phyloP scores from a whole-genome alignment of 2,329 filamentous ascomycete genomes.

The Helotiales sp. region DNA sequence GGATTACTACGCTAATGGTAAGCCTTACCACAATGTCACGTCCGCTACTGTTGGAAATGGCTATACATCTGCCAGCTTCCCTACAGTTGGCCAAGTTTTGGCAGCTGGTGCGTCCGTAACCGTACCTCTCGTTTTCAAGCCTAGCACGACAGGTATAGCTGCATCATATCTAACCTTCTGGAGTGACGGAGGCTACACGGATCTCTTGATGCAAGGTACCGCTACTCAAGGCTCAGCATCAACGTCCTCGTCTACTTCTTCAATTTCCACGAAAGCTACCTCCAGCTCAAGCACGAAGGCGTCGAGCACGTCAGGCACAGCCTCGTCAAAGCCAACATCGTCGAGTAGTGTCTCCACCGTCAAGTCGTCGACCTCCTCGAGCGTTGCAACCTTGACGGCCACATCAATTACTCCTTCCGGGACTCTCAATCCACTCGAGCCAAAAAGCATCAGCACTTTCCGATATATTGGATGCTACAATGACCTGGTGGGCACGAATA shows the following conservation, averaged over 20 bases:
- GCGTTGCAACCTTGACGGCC: not conserved
- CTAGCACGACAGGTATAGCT: not conserved
- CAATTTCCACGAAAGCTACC: not conserved
- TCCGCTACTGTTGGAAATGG: constrained; percentile 7
- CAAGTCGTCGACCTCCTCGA: not conserved
- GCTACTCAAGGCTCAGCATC: not conserved
- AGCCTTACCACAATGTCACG: not conserved
- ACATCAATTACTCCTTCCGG: constrained; percentile 17
- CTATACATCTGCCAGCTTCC: constrained; percentile 1
- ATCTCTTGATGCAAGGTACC: constrained; percentile 1
- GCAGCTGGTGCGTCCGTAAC: constrained; percentile 9
- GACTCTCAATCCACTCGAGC: not conserved
- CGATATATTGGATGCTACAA: not conserved
- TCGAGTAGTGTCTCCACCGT: not conserved
- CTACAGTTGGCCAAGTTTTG: constrained; percentile 2
- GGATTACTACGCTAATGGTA: not conserved
- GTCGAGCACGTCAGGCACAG: not conserved
- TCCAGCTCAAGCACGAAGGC: not conserved
- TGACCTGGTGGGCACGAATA: not conserved
- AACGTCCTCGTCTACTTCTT: not conserved
- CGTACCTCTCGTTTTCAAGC: constrained; percentile 1
- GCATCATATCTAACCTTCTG: constrained; percentile 3
- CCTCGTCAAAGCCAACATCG: not conserved
- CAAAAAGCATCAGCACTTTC: not conserved
- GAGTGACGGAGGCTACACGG: constrained; percentile 5